phyloP scores from a whole-genome alignment of 176 grass and related monocot species.

The Canna indica region DNA sequence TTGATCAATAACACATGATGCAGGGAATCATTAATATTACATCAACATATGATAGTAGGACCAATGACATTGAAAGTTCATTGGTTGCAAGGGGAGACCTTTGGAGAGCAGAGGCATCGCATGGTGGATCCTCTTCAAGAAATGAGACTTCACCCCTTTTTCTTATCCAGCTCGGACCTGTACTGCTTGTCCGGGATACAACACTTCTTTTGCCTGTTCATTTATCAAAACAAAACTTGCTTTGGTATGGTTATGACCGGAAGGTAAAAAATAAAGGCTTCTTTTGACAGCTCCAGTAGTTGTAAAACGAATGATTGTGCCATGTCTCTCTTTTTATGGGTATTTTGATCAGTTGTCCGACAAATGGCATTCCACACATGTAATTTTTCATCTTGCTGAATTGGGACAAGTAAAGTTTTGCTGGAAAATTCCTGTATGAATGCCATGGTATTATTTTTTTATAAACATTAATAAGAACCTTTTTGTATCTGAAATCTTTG shows the following conservation, averaged over 20 bases:
- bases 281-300: neutral
- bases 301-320: neutral
- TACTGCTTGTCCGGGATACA: constrained; percentile 78
- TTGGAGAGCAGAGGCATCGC: constrained; percentile 80
- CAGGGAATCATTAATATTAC: constrained; percentile 78
- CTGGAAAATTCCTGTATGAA: no score
- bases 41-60: constrained; percentile 55
- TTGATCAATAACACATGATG: neutral
- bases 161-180: constrained; percentile 79
- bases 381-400: no score
- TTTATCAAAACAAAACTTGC: constrained; percentile 90
- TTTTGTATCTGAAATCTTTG: neutral
- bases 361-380: no score
- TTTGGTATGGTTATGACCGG: constrained; percentile 96
- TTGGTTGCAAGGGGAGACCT: constrained; percentile 74
- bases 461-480: no score
- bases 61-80: constrained; percentile 55
- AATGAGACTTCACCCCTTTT: constrained; percentile 64
- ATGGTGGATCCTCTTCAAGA: constrained; percentile 42
- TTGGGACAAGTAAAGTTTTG: no score
- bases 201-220: constrained; percentile 90
- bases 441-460: no score
- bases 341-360: neutral
- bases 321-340: neutral
- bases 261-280: constrained; percentile 41